A percentile compares a stretch with the other conserved stretches of the same genome.
Evolutionary conservation across 2,329 filamentous ascomycete genomes (phyloP).

Genomic region (Karstenula rhodostoma): DNA sequence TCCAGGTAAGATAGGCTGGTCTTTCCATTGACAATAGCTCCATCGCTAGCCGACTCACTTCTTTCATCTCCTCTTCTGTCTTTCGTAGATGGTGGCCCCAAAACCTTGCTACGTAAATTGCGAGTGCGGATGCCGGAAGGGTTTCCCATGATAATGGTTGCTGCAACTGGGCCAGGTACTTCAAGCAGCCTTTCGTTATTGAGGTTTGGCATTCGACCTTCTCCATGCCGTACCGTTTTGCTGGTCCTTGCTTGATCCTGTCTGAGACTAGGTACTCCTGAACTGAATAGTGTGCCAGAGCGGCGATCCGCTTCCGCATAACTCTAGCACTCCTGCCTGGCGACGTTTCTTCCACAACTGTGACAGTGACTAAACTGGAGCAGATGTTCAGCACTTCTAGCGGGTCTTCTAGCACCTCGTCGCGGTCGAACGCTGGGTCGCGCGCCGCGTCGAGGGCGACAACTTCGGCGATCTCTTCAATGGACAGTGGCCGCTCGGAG

Average conservation of each 20-base stretch:
- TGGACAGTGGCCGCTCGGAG: conserved; percentile 17
- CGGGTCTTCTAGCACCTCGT: conserved; percentile 38
- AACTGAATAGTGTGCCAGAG: conserved; percentile 47
- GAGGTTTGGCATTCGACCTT: conserved; percentile 25
- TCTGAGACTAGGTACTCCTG: conserved; percentile 45
- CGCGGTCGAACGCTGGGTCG: conserved; percentile 33
- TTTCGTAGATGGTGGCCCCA: conserved; percentile 34
- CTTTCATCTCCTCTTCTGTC: conserved; percentile 20
- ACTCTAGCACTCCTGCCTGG: too few species aligned
- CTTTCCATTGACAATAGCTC: conserved; percentile 22
- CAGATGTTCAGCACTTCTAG: conserved; percentile 32
- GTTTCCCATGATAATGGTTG: conserved; percentile 16
- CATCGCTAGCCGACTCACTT: conserved; percentile 18
- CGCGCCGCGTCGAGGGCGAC: conserved; percentile 26
- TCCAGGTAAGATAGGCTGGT: conserved; percentile 30
- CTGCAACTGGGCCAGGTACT: conserved; percentile 38
- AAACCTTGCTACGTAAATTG: conserved; percentile 37
- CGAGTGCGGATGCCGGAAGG: conserved; percentile 25
- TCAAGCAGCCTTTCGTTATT: conserved; percentile 34
- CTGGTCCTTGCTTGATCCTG: conserved; percentile 30
- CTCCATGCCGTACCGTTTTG: conserved; percentile 35
- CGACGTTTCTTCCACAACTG: neutral
- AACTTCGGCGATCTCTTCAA: conserved; percentile 21
- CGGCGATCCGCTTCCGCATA: conserved; percentile 12
- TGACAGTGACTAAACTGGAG: conserved; percentile 36